A percentile compares a stretch with the other conserved stretches of the same genome.
These are phyloP conservation scores for Clonostachys rhizophaga DNA, from an alignment of 2,329 filamentous ascomycete genomes.

Conservation along the genomic window DNA sequence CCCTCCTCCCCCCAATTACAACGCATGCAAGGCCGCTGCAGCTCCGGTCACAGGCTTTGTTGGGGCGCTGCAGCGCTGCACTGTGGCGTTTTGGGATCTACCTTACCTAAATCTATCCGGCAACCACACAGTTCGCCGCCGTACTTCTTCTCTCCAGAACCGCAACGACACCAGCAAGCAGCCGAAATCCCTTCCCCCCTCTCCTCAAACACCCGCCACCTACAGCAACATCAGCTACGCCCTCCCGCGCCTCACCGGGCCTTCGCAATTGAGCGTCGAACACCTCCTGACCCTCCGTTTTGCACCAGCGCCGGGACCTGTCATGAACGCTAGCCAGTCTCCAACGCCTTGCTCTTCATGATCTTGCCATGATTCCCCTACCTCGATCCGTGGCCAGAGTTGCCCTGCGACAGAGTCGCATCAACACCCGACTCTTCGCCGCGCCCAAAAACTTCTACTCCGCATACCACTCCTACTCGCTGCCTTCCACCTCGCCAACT, in stretches of 20 bases:
- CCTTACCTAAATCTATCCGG: neutral
- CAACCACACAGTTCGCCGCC: neutral
- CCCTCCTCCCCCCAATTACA: neutral
- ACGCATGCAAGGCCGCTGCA: neutral
- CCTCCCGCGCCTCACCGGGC: no score
- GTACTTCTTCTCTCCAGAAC: neutral
- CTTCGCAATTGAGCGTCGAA: no score
- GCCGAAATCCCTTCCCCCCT: no score
- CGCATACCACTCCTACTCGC: slow-evolving; percentile 48
- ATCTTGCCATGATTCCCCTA: slow-evolving; percentile 32
- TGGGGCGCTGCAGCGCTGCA: neutral
- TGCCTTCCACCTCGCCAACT: slow-evolving; percentile 34
- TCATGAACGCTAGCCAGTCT: slow-evolving; percentile 2
- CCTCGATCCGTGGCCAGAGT: slow-evolving; percentile 31
- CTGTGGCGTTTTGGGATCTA: neutral
- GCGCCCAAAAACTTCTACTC: slow-evolving; percentile 16
- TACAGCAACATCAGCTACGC: no score
- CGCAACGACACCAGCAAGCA: no score
- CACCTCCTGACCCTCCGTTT: no score
- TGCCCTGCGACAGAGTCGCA: slow-evolving; percentile 25
- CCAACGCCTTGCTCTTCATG: slow-evolving; percentile 11
- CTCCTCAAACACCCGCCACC: no score
- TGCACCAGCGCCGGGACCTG: neutral
- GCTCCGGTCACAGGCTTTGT: neutral
- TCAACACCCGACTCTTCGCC: neutral